phyloP scores from a whole-genome alignment of 2,329 filamentous ascomycete species.

The Fusarium tanahbumbuense region DNA sequence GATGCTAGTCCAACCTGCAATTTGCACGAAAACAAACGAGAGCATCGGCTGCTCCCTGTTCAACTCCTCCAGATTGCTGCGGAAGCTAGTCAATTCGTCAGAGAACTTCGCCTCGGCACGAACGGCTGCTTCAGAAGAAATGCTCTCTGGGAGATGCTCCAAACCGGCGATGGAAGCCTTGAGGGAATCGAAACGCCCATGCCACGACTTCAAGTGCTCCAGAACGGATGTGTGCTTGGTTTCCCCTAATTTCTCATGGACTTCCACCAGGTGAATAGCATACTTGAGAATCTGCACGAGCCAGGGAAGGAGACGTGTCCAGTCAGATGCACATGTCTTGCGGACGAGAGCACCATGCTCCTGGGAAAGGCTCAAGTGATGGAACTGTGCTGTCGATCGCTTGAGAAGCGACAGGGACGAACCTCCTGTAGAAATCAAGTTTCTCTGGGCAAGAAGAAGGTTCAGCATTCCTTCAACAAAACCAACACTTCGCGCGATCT shows the following conservation, averaged over 20 bases:
- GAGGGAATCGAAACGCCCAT: conserved; percentile 59
- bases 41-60: conserved; percentile 64
- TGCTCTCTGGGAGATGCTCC: conserved; percentile 61
- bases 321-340: conserved; percentile 38
- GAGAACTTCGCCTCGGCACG: conserved; percentile 52
- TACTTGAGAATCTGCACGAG: conserved; percentile 75
- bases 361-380: conserved; percentile 49
- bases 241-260: conserved; percentile 74
- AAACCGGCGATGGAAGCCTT: conserved; percentile 56
- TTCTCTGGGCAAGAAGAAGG: conserved; percentile 70
- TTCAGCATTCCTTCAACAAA: conserved; percentile 88
- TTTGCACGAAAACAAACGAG: conserved; percentile 72
- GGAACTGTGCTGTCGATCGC: conserved; percentile 52
- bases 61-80: conserved; percentile 55
- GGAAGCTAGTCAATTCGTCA: conserved; percentile 53
- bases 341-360: conserved; percentile 41
- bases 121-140: conserved; percentile 57
- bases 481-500: conserved; percentile 81
- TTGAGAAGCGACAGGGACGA: conserved; percentile 55
- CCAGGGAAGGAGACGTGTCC: conserved; percentile 62
- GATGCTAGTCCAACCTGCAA: conserved; percentile 71
- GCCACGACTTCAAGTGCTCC: conserved; percentile 62
- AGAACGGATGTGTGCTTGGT: conserved; percentile 59
- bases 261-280: conserved; percentile 69
- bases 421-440: conserved; percentile 57